These are phyloP conservation scores for Bipolaris cookei DNA, from an alignment of 2,329 filamentous ascomycete species.

Conservation along the genomic window DNA sequence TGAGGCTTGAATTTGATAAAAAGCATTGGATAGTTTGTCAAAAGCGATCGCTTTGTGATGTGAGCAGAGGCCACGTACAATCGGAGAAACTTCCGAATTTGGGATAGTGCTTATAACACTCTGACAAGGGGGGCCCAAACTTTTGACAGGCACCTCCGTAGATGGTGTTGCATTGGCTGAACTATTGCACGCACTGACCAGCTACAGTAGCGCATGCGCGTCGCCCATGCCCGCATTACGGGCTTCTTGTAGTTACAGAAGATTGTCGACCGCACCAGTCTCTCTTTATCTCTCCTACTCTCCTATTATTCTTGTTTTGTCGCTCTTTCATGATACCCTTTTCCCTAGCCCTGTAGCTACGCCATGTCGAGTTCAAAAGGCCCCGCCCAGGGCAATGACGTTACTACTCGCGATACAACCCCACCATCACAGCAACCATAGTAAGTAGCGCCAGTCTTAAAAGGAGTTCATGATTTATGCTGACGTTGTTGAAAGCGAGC, in stretches of 20 bases:
- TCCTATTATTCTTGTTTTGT: neutral
- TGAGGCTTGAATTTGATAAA: no score
- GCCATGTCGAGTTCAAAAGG: constrained; percentile 32
- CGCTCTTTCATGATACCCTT: constrained; percentile 6
- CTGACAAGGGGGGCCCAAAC: no score
- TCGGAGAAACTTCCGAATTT: no score
- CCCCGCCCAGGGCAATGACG: constrained; percentile 22
- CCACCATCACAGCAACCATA: constrained; percentile 23
- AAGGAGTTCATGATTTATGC: neutral
- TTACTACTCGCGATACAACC: constrained; percentile 24
- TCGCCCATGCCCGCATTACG: constrained; percentile 7
- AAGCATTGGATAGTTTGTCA: no score
- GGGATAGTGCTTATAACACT: no score
- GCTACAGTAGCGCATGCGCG: constrained; percentile 2
- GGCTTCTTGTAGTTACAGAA: constrained; percentile 8
- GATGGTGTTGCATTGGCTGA: no score
- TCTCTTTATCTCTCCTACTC: neutral
- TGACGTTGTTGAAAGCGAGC: constrained; percentile 21
- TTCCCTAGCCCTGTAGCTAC: constrained; percentile 1
- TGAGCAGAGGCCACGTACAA: no score
- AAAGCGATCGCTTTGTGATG: no score
- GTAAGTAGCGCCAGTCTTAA: constrained; percentile 11
- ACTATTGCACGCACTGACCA: no score
- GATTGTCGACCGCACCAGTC: neutral
- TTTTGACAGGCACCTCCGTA: no score